Base-by-base conservation (phyloP, 495 filamentous ascomycete species). In the Jackrogersella minutella region DNA sequence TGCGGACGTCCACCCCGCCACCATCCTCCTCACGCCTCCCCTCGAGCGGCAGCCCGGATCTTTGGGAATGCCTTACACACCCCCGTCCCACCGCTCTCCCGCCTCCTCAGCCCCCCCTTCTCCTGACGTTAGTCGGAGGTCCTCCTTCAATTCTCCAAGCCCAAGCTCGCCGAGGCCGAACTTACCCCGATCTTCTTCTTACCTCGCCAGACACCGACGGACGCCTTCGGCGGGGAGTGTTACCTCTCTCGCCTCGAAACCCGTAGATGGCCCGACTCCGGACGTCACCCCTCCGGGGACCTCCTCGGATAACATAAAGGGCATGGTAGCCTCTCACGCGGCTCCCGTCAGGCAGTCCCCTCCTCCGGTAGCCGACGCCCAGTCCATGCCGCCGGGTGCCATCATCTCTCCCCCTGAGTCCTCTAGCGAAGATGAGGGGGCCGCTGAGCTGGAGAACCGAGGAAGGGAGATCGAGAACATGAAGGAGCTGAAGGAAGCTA, bases 331-430 rank as follows among this genome's bases (percentile, higher is more conserved):
- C 41, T 47, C 65, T 58, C 60, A 69, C 46, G 66, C 70, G 84
- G 62, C 74, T 78, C 77, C 63, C 75, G 82, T 93, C 51, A 87
- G 90, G 58, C 90, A 93, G 73, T 93, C 92, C 19, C 91, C 91
- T 13, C 89, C 91, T 24, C 91, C 92, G 10, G 73, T 90, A 41
- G 91, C 85, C 64, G 85, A 88, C 78, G 84, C 85, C 30, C 76
- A 79, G 19, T 61, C 80, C 37, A 92, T 96, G 74, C 91, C 92
- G 30, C 84, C 86, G 33, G 92, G 90, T 50, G 92, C 92, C 34
- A 82, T 96, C 46, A 88, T 93, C 21, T 96, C 93, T 2, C 93
- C 93, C 17, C 93, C 93, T 0, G 93, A 97, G 56, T 97, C 94
- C 9, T 79, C 81, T 5, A 92, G 91, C 74, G 95, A 99, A 75